Conservation (phyloP, 2,329 filamentous ascomycete genomes). For the Fusarium sp. region DNA sequence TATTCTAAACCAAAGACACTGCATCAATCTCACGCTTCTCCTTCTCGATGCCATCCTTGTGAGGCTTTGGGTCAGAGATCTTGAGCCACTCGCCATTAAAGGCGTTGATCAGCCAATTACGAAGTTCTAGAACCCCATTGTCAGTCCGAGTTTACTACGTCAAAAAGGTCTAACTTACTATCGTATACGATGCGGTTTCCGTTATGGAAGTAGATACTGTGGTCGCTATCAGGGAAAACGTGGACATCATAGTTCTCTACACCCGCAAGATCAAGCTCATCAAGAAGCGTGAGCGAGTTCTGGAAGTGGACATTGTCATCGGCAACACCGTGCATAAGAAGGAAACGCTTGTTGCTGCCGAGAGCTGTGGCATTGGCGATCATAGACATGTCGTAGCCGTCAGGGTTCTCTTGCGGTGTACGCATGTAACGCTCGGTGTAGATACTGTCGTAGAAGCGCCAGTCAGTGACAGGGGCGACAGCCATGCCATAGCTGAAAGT, state of each 20-base stretch:
- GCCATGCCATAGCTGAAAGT: constrained; percentile 98
- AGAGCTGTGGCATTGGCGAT: constrained; percentile 81
- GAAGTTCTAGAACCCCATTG: constrained; percentile 66
- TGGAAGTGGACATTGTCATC: constrained; percentile 99
- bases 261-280: constrained; percentile 81
- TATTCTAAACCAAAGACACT: background rate
- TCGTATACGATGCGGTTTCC: constrained; percentile 92
- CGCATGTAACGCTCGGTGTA: constrained; percentile 99
- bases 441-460: constrained; percentile 93
- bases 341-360: constrained; percentile 81
- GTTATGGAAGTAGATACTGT: constrained; percentile 94
- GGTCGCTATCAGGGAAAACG: constrained; percentile 95
- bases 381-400: constrained; percentile 79
- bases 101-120: constrained; percentile 93
- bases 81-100: constrained; percentile 96
- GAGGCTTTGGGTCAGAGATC: constrained; percentile 61
- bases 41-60: constrained; percentile 42
- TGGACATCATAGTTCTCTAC: constrained; percentile 97
- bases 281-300: constrained; percentile 87
- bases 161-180: constrained; percentile 68
- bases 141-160: background rate
- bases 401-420: constrained; percentile 82
- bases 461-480: constrained; percentile 98
- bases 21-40: constrained; percentile 30
- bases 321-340: constrained; percentile 95